Percentiles rank a stretch among this genome's conserved stretches.
Evolutionary conservation across 192 early-diverging fungal genomes (phyloP).

Genomic region (Coemansia sp.): DNA sequence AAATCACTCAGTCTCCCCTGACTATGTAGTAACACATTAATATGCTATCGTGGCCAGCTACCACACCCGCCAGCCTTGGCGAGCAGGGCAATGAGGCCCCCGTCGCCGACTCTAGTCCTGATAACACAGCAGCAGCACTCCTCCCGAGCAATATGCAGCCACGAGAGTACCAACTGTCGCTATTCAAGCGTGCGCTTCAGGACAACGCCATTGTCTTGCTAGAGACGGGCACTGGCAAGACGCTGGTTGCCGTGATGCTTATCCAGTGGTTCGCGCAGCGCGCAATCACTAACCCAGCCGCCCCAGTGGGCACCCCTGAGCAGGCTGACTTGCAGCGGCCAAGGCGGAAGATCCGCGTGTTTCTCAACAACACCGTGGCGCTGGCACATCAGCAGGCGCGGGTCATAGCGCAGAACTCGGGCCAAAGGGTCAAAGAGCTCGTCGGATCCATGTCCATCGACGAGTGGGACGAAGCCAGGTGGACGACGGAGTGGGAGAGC

Average conservation of each 20-base stretch:
- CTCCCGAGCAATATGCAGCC: conserved; percentile 44
- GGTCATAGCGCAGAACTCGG: conserved; percentile 73
- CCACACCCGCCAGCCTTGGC: background rate
- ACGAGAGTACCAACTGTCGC: conserved; percentile 78
- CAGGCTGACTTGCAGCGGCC: background rate
- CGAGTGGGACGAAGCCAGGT: conserved; percentile 59
- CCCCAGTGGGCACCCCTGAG: background rate
- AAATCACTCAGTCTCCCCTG: background rate
- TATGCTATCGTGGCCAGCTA: background rate
- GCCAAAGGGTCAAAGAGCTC: conserved; percentile 59
- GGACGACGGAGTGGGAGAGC: conserved; percentile 59
- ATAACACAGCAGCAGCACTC: background rate
- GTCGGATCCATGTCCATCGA: conserved; percentile 71
- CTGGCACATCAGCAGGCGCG: conserved; percentile 83
- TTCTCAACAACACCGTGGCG: conserved; percentile 85
- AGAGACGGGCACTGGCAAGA: conserved; percentile 94
- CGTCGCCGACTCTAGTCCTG: background rate
- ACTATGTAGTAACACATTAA: background rate
- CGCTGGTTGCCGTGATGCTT: conserved; percentile 83
- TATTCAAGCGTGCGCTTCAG: conserved; percentile 65
- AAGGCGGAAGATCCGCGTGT: conserved; percentile 55
- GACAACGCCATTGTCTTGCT: conserved; percentile 87
- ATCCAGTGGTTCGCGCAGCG: conserved; percentile 69
- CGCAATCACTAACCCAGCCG: background rate
- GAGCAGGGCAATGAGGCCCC: background rate